A percentile compares a stretch with the other conserved stretches of the same genome.
phyloP scores from a whole-genome alignment of 1,284 basidiomycete species.

The Cutaneotrichosporon sp. region DNA sequence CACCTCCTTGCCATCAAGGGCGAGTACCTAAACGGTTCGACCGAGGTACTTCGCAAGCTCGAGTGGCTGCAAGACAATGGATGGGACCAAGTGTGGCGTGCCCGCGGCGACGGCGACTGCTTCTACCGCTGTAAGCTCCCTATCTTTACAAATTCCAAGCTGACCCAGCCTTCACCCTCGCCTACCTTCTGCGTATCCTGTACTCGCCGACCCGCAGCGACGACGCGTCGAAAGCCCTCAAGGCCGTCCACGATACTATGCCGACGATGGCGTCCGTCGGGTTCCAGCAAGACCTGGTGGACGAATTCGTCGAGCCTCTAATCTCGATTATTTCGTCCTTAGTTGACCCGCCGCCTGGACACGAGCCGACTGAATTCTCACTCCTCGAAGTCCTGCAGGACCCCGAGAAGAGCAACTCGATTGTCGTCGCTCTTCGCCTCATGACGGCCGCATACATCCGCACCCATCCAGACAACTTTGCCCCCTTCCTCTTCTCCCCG shows the following conservation, averaged over 20 bases:
- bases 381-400: conserved; percentile 48
- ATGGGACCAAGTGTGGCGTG: conserved; percentile 64
- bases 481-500: conserved; percentile 72
- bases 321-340: conserved; percentile 38
- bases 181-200: conserved; percentile 64
- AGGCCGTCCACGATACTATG: conserved; percentile 59
- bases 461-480: conserved; percentile 63
- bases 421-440: conserved; percentile 62
- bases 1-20: conserved; percentile 45
- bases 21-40: conserved; percentile 65
- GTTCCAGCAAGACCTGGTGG: conserved; percentile 63
- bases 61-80: conserved; percentile 62
- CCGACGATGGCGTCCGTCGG: conserved; percentile 62
- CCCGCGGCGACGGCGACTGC: conserved; percentile 72
- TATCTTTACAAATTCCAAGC: background rate
- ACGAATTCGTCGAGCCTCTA: conserved; percentile 48
- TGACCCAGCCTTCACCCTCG: conserved; percentile 63
- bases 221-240: conserved; percentile 60
- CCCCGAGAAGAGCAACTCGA: conserved; percentile 48
- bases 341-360: conserved; percentile 31
- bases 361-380: conserved; percentile 50
- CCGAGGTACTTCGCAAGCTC: conserved; percentile 64
- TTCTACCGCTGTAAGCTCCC: conserved; percentile 67
- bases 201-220: conserved; percentile 54
- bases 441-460: conserved; percentile 80